phyloP scores from a whole-genome alignment of 192 early-diverging fungal species.

The Haplosporangium gracile region DNA sequence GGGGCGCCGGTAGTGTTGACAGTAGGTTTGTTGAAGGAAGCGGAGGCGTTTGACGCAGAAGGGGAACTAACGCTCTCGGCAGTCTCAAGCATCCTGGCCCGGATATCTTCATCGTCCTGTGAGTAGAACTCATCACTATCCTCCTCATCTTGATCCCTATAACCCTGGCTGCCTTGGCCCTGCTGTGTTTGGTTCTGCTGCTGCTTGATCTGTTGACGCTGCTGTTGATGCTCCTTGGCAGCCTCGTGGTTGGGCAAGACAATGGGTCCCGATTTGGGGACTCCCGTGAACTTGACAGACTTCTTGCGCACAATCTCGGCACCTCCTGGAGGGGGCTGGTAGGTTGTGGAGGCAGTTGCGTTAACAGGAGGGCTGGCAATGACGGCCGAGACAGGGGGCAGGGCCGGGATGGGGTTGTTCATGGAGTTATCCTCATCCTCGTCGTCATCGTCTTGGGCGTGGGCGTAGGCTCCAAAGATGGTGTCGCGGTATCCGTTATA shows the following conservation, averaged over 20 bases:
- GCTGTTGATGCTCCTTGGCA: conserved; percentile 43
- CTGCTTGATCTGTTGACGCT: conserved; percentile 30
- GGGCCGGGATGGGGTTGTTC: conserved; percentile 7
- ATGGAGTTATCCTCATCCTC: conserved; percentile 10
- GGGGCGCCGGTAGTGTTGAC: conserved; percentile 7
- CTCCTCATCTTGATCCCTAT: not conserved
- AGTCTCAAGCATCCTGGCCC: not conserved
- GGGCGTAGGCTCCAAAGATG: conserved; percentile 51
- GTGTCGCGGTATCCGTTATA: conserved; percentile 56
- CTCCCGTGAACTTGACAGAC: conserved; percentile 52
- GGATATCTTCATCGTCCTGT: not conserved
- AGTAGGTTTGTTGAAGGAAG: conserved; percentile 10
- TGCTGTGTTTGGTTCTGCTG: conserved; percentile 12
- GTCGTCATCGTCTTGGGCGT: conserved; percentile 28
- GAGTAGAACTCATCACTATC: not conserved
- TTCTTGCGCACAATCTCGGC: conserved; percentile 42
- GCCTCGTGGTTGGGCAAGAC: conserved; percentile 46
- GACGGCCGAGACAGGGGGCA: not conserved
- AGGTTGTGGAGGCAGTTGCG: not conserved
- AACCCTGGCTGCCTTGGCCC: too few relatives aligned
- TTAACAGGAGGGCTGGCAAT: not conserved
- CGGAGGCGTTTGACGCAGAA: not conserved
- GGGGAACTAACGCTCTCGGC: not conserved
- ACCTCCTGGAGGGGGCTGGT: not conserved
- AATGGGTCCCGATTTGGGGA: conserved; percentile 35